These are phyloP conservation scores for Trametes polyzona DNA, from an alignment of 1,284 basidiomycete genomes.

Conservation along the genomic window DNA sequence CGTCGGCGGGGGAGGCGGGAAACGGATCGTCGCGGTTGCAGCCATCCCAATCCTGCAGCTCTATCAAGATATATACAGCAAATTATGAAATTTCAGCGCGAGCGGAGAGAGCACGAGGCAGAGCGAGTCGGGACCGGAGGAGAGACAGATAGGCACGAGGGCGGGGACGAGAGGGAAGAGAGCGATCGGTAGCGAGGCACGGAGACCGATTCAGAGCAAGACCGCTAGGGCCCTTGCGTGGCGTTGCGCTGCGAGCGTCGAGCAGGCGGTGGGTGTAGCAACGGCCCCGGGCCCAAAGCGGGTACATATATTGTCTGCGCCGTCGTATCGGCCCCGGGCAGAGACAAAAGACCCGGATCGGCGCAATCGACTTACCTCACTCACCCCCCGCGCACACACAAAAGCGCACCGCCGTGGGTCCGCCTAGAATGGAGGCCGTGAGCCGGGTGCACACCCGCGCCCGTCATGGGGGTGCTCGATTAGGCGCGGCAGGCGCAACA, in stretches of 20 bases:
- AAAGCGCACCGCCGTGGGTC: not conserved
- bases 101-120: too few relatives aligned
- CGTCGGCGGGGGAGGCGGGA: constrained; percentile 62
- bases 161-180: not conserved
- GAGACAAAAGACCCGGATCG: constrained; percentile 11
- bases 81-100: not conserved
- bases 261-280: constrained; percentile 14
- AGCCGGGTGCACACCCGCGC: not conserved
- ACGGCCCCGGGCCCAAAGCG: not conserved
- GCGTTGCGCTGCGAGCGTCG: constrained; percentile 18
- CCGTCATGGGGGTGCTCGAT: not conserved
- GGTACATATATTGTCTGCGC: constrained; percentile 1
- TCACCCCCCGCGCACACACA: not conserved
- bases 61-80: not conserved
- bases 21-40: constrained; percentile 40
- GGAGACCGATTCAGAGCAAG: constrained; percentile 2
- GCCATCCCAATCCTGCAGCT: constrained; percentile 28
- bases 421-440: constrained; percentile 1
- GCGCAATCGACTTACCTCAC: not conserved
- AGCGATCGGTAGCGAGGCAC: not conserved
- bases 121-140: not conserved
- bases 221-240: constrained; percentile 24
- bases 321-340: not conserved
- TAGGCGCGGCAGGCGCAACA: not conserved
- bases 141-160: not conserved